Base-by-base conservation (phyloP, 2,329 filamentous ascomycete species). In the Colletotrichum lini region DNA sequence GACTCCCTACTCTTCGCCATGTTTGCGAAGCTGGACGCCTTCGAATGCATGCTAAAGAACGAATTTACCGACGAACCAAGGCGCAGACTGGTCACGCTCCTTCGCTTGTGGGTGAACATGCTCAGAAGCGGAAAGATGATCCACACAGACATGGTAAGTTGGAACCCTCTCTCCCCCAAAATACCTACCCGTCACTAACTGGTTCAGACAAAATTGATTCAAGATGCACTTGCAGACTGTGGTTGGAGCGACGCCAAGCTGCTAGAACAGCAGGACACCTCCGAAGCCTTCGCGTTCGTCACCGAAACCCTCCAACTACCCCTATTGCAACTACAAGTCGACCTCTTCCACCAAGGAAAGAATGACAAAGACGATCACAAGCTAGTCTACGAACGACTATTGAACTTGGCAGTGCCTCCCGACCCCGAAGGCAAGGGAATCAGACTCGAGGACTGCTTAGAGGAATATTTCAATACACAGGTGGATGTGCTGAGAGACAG, bases 201-300 rank as follows among this genome's bases (percentile, higher is more conserved):
- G 23, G 30, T 9, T 38, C 76, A 96, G 93, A 97, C 94, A 9
- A 89, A 93, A 80, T 87, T 94, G 74, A 87, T 99, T 16, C 95
- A 98, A 81, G 90, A 96, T 50, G 87, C 94, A 12, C 82, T 98
- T 49, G 92, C 92, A 21, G 92, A 92, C 64, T 98, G 95, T 79
- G 96, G 96, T 4, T 98, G 96, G 96, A 84, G 88, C 75, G 95
- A 97, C 69, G 95, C 95, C 57, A 88, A 89, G 26, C 82, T 89
- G 68, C 79, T 94, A n/a, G 89, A 91, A 75, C 96, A 98, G 78
- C 96, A 99, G 82, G 96, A 99, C 80, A 94, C 94, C 0, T 98
- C 96, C 0, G 96, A 99, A 81, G 95, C 95, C 1, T 98, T 98
- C 79, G 94, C 92, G 0, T 98, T 98, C 79, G 95, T 99, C 74